phyloP scores from a whole-genome alignment of 495 filamentous ascomycete species.

The Cladorrhinum samala region DNA sequence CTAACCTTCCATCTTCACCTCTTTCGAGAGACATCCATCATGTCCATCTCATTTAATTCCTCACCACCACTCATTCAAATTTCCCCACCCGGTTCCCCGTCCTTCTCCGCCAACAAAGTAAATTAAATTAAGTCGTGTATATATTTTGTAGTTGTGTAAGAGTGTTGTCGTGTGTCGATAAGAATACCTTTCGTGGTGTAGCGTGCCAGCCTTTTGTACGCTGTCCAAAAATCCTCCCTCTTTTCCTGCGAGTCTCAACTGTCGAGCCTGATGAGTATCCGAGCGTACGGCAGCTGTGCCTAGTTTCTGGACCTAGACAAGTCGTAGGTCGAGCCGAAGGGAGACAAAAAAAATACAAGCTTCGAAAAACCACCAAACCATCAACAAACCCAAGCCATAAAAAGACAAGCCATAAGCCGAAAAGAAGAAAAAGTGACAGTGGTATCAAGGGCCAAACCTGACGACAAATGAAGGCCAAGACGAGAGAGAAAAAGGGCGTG shows the following conservation, averaged over 20 bases:
- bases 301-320: too few species aligned
- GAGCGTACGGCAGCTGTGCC: too few species aligned
- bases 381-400: neutral
- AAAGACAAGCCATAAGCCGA: constrained; percentile 2
- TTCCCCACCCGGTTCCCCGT: neutral
- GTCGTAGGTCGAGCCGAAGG: too few species aligned
- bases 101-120: neutral
- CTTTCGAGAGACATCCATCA: too few species aligned
- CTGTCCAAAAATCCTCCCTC: too few species aligned
- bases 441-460: constrained; percentile 24
- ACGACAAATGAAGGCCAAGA: neutral
- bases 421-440: constrained; percentile 19
- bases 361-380: neutral
- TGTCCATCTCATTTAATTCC: too few species aligned
- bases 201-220: too few species aligned
- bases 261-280: too few species aligned
- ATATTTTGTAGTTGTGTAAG: neutral
- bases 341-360: neutral
- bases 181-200: too few species aligned
- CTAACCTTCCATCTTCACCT: neutral
- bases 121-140: neutral
- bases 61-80: neutral
- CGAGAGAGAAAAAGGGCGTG: neutral
- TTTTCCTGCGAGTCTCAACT: too few species aligned
- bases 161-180: too few species aligned